Conservation (phyloP, 2,329 filamentous ascomycete species). For the Pseudocercospora fijiensis region DNA sequence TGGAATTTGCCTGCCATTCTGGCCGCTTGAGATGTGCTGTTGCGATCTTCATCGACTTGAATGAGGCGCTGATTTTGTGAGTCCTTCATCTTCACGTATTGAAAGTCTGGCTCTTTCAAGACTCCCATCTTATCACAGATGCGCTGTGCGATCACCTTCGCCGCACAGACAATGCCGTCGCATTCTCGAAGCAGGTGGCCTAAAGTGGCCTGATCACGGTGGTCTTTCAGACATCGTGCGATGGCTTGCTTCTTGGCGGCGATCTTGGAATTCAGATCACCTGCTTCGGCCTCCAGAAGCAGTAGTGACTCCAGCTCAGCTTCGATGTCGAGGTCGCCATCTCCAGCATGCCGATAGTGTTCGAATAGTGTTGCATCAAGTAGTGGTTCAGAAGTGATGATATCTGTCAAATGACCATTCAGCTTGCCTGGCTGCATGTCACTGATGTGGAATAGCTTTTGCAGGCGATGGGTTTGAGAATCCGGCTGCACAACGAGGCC, state of each 20-base stretch:
- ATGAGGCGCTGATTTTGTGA: constrained; percentile 26
- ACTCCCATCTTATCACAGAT: constrained; percentile 36
- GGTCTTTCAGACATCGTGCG: constrained; percentile 40
- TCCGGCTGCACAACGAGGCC: constrained; percentile 15
- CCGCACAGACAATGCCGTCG: constrained; percentile 45
- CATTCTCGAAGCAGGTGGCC: constrained; percentile 45
- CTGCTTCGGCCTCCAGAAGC: constrained; percentile 33
- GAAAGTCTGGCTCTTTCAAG: constrained; percentile 23
- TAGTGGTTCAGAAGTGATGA: constrained; percentile 11
- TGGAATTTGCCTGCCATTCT: constrained; percentile 11
- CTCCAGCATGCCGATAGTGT: constrained; percentile 10
- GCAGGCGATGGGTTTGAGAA: constrained; percentile 8
- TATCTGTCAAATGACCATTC: constrained; percentile 7
- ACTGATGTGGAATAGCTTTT: constrained; percentile 15
- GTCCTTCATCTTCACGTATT: constrained; percentile 27
- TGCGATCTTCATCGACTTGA: constrained; percentile 18
- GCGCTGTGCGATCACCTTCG: constrained; percentile 40
- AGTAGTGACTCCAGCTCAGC: constrained; percentile 45
- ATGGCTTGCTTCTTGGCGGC: constrained; percentile 37
- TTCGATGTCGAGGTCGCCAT: constrained; percentile 34
- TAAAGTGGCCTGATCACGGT: constrained; percentile 42
- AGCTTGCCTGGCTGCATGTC: constrained; percentile 15
- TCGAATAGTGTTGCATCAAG: constrained; percentile 19
- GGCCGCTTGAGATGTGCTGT: constrained; percentile 4
- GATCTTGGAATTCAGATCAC: constrained; percentile 30